phyloP scores from a whole-genome alignment of 2,329 filamentous ascomycete genomes.

The Monosporascus sp. region DNA sequence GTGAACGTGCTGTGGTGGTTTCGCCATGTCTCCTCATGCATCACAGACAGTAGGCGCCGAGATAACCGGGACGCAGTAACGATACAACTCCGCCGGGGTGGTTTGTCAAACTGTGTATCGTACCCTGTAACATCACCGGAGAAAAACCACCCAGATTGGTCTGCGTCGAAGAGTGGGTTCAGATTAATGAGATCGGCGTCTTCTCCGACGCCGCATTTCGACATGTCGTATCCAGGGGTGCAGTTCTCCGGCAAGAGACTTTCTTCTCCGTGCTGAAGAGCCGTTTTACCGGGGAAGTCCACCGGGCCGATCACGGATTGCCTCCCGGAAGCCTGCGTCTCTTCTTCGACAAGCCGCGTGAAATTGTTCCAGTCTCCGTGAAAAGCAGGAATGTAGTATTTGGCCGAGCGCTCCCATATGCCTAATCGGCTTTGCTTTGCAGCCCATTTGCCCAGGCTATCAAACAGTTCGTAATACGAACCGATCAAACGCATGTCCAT shows the following conservation, averaged over 20 bases:
- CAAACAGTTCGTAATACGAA: slow-evolving; percentile 68
- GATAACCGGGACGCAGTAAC: slow-evolving; percentile 67
- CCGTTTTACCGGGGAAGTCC: slow-evolving; percentile 41
- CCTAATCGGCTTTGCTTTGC: slow-evolving; percentile 61
- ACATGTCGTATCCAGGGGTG: slow-evolving; percentile 43
- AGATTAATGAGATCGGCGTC: slow-evolving; percentile 72
- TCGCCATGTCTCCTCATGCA: slow-evolving; percentile 69
- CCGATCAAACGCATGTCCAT: slow-evolving; percentile 63
- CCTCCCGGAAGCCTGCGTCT: slow-evolving; percentile 47
- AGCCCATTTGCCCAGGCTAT: slow-evolving; percentile 62
- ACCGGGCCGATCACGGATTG: slow-evolving; percentile 67
- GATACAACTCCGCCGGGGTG: slow-evolving; percentile 65
- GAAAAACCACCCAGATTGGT: slow-evolving; percentile 68
- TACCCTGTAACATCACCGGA: slow-evolving; percentile 67
- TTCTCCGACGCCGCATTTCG: slow-evolving; percentile 62
- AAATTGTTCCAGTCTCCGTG: slow-evolving; percentile 73
- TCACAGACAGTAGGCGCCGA: slow-evolving; percentile 59
- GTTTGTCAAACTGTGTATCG: slow-evolving; percentile 43
- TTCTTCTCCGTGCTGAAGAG: slow-evolving; percentile 48
- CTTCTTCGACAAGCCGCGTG: slow-evolving; percentile 55
- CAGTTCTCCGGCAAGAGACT: slow-evolving; percentile 52
- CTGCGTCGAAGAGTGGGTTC: slow-evolving; percentile 70
- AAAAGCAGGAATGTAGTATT: slow-evolving; percentile 69
- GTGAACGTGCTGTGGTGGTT: slow-evolving; percentile 68
- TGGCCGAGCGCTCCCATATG: slow-evolving; percentile 72